Evolutionary conservation across 2,329 filamentous ascomycete genomes (phyloP), one percentile per base, ranked within the genome.

Genomic region (Scedosporium boydii): DNA sequence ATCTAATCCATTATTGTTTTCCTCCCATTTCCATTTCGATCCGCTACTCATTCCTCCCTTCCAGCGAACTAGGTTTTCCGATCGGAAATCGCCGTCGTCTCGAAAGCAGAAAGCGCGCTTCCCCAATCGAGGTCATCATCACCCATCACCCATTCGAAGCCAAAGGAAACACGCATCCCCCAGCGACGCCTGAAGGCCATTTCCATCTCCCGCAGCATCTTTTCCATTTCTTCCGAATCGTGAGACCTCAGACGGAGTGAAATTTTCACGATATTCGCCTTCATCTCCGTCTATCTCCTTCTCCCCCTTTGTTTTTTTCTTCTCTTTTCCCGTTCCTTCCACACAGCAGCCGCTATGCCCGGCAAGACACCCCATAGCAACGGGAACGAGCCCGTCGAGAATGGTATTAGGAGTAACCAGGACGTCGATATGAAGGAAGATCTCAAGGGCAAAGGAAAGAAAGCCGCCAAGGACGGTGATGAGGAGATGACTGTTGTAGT

Each of bases 401-500:
- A 90, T 75, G 83, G 86, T 68, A 76, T 85, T 79, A 62, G 60
- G 60, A 62, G 53, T 58, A 62, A 58, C 60, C 83, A 88, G 69
- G 88, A 91, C 73, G 81, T 86, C 69, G 87, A 90, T 71, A 88
- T 88, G 84, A 87, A 84, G 73, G 86, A 88, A 71, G 82, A 84
- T 70, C 77, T 81, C 69, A 89, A 89, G 78, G 77, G 78, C 70
- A 88, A 87, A 77, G 82, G 82, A 69, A 88, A 87, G 78, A 86
- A 86, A 76, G 71, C 73, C 44, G 72, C 70, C 69, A 87, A 86
- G 75, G 86, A 91, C 70, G 87, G 82, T 70, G 88, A 90, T 68
- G 87, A 87, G 69, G 88, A 91, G 78, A 91, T 91, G 87, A 91
- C 88, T 59, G 88, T 91, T 67, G 88, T 92, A 69, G 87, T 91